A percentile compares a stretch with the other conserved stretches of the same genome.
Conservation (phyloP, 148 eudicot genomes). For the Fagopyrum homotropicum region DNA sequence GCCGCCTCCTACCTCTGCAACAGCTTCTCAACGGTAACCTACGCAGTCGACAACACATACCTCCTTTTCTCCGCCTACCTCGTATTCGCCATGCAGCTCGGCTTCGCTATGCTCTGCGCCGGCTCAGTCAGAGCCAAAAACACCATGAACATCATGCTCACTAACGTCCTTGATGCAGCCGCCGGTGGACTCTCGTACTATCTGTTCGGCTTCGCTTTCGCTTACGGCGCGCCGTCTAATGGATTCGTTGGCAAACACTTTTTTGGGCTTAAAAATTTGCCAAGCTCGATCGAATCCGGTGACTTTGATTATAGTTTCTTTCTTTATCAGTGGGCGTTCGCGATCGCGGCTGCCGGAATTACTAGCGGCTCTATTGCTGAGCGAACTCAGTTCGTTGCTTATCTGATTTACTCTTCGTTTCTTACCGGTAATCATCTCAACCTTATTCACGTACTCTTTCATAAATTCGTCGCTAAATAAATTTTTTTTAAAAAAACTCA, state of each 20-base stretch:
- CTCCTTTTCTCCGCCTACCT: slow-evolving; percentile 47
- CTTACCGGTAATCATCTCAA: slow-evolving; percentile 22
- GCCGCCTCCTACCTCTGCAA: slow-evolving; percentile 33
- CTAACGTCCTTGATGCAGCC: slow-evolving; percentile 52
- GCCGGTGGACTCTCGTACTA: slow-evolving; percentile 50
- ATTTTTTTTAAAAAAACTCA: not conserved
- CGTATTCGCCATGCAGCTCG: slow-evolving; percentile 51
- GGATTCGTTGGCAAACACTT: slow-evolving; percentile 34
- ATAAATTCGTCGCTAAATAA: not conserved
- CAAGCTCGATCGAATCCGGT: not conserved
- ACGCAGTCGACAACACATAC: slow-evolving; percentile 42
- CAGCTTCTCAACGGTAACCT: slow-evolving; percentile 30
- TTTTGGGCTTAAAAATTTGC: slow-evolving; percentile 26
- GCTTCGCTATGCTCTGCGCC: slow-evolving; percentile 58
- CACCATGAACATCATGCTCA: slow-evolving; percentile 58
- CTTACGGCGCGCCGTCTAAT: slow-evolving; percentile 33
- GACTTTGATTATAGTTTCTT: slow-evolving; percentile 36
- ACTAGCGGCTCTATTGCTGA: slow-evolving; percentile 51
- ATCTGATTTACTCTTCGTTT: slow-evolving; percentile 39
- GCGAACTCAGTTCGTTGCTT: slow-evolving; percentile 47
- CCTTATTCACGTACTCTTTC: not conserved
- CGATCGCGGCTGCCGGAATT: slow-evolving; percentile 50
- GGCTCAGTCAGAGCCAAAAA: slow-evolving; percentile 54
- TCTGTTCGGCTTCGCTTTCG: slow-evolving; percentile 46
- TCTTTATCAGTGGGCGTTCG: slow-evolving; percentile 48